Conservation (phyloP, 768 basidiomycete species). For the Lactifluus subvellereus region DNA sequence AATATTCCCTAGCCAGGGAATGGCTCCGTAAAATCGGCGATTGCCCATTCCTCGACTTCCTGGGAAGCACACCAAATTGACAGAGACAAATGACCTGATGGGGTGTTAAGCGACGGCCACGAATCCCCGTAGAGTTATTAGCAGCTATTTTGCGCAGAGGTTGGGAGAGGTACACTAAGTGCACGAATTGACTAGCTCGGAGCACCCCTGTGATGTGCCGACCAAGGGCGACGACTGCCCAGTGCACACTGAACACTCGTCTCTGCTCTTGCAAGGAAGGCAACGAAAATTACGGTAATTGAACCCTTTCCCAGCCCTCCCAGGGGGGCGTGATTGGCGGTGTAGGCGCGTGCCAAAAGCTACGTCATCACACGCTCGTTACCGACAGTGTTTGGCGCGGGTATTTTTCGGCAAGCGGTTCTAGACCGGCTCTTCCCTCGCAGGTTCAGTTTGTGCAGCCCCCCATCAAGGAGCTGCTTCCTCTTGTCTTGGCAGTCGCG, state of each 20-base stretch:
- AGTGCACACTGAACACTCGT: constrained; percentile 16
- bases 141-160: no score
- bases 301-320: constrained; percentile 24
- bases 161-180: no score
- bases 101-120: background rate
- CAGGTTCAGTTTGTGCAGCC: constrained; percentile 19
- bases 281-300: constrained; percentile 29
- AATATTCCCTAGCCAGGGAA: no score
- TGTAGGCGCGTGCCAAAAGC: constrained; percentile 4
- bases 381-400: background rate
- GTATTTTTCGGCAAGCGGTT: background rate
- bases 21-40: background rate
- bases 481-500: constrained; percentile 39
- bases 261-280: constrained; percentile 52
- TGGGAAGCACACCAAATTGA: background rate
- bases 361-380: background rate
- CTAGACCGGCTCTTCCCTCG: background rate
- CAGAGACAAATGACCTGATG: no score
- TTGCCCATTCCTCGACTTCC: background rate
- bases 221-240: background rate
- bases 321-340: constrained; percentile 40
- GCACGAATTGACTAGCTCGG: no score
- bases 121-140: background rate
- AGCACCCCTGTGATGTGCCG: background rate
- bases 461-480: constrained; percentile 37